phyloP scores from a whole-genome alignment of 305 asterid species.

The Fraxinus floribunda region DNA sequence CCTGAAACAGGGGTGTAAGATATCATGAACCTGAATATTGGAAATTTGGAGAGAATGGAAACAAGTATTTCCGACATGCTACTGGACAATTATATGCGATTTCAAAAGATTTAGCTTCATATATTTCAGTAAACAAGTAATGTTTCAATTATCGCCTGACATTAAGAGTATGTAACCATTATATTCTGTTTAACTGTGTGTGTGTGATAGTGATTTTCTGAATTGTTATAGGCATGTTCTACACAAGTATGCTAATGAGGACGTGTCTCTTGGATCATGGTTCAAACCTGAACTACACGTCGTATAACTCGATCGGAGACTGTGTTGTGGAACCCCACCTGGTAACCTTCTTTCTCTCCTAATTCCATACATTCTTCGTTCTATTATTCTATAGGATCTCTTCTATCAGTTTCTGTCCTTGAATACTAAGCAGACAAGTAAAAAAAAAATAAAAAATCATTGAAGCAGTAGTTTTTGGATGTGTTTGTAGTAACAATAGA shows the following conservation, averaged over 20 bases:
- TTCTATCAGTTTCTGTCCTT: neutral
- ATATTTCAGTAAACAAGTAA: slow-evolving; percentile 72
- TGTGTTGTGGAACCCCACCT: slow-evolving; percentile 92
- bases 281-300: too few species aligned
- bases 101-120: slow-evolving; percentile 78
- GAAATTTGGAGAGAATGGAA: slow-evolving; percentile 94
- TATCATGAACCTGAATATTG: slow-evolving; percentile 93
- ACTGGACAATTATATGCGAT: slow-evolving; percentile 90
- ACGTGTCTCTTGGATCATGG: slow-evolving; percentile 93
- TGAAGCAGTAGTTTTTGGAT: neutral
- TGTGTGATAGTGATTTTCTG: neutral
- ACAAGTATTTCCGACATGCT: slow-evolving; percentile 94
- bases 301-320: too few species aligned
- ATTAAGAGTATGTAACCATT: neutral
- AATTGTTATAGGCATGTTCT: slow-evolving; percentile 61
- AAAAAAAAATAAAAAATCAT: neutral
- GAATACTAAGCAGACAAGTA: neutral
- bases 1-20: slow-evolving; percentile 76
- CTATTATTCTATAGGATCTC: neutral
- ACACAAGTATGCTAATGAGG: slow-evolving; percentile 92
- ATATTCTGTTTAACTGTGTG: neutral
- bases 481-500: neutral
- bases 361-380: neutral
- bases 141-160: slow-evolving; percentile 22
- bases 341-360: slow-evolving; percentile 38